Evolutionary conservation across 108 stramenopile genomes (phyloP).

Genomic region (Cylindrotheca closterium): DNA sequence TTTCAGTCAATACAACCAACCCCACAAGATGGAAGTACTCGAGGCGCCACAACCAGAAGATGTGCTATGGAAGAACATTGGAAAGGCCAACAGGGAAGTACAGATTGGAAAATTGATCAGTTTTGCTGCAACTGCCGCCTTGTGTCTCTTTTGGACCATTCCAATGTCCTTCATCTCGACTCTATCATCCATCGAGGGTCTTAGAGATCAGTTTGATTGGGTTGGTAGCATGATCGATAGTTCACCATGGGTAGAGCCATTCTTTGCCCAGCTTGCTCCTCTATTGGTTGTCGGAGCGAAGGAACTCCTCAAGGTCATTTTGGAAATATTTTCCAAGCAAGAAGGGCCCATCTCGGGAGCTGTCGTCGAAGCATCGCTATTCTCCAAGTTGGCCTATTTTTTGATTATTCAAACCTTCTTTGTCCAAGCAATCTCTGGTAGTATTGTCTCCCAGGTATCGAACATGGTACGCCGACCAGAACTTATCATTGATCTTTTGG

Average conservation of each 20-base stretch:
- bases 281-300: slow-evolving; percentile 46
- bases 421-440: slow-evolving; percentile 59
- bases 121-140: slow-evolving; percentile 29
- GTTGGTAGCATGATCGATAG: slow-evolving; percentile 33
- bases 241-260: slow-evolving; percentile 36
- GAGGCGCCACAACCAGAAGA: slow-evolving; percentile 46
- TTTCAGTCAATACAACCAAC: slow-evolving; percentile 16
- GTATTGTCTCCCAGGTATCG: slow-evolving; percentile 36
- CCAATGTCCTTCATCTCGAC: slow-evolving; percentile 55
- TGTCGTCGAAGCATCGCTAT: slow-evolving; percentile 53
- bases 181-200: slow-evolving; percentile 43
- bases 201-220: slow-evolving; percentile 38
- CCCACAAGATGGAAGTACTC: slow-evolving; percentile 43
- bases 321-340: slow-evolving; percentile 33
- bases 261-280: slow-evolving; percentile 54
- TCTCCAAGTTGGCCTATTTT: slow-evolving; percentile 57
- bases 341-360: slow-evolving; percentile 58
- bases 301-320: slow-evolving; percentile 27
- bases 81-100: slow-evolving; percentile 37
- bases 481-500: slow-evolving; percentile 44
- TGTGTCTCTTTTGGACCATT: slow-evolving; percentile 70
- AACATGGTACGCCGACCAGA: slow-evolving; percentile 31
- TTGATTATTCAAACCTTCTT: slow-evolving; percentile 79
- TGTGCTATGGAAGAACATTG: slow-evolving; percentile 56
- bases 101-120: slow-evolving; percentile 54